Base-by-base conservation (phyloP, 208 protist species). In the Trypanosoma conorhini region DNA sequence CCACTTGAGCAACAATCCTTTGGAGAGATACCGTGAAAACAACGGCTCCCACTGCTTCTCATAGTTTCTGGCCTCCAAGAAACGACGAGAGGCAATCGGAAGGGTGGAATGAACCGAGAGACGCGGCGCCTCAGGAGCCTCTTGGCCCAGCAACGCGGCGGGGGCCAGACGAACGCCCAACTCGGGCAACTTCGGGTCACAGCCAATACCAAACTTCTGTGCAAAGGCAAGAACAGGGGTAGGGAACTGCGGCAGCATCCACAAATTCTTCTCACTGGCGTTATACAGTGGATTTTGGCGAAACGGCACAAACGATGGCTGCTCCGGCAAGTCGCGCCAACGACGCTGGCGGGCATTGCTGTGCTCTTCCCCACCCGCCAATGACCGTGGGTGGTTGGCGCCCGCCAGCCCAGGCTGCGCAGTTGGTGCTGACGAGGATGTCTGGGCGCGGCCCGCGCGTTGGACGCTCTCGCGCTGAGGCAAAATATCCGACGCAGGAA, bases 241-340 rank as follows among this genome's bases (percentile, higher is more conserved):
- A 12, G 90, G 90, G 57, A 84, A 86, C 70, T 93, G 85, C 1
- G 83, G 76, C 4, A 63, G 22, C 24, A 81, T 72, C 70, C 79
- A 70, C 3, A 31, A 44, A 30, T 22, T 50, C 35, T 72, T 17
- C 19, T 51, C 30, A 52, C 21, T 3, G 4, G 9, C 48, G 7
- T 19, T 52, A 52, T 52, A 87, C 7, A 92, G 62, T n/a, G 87
- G 85, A 67, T 92, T 92, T 17, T 73, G 48, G 17, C 68, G 51
- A 12, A 80, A 85, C 0, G 85, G 87, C 5, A 78, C 67, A 65
- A 76, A 82, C 30, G 76, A 79, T 7, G 89, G 72, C n/a, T 67
- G 70, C 31, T 48, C 68, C 0, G 87, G 85, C 46, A 91, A 56
- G 40, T 72, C 62, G 1, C 78, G 76, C 60, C 80, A 88, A 21